Evolutionary conservation across 23 red algal species (phyloP).

Genomic region (Gracilaria vermiculophylla): DNA sequence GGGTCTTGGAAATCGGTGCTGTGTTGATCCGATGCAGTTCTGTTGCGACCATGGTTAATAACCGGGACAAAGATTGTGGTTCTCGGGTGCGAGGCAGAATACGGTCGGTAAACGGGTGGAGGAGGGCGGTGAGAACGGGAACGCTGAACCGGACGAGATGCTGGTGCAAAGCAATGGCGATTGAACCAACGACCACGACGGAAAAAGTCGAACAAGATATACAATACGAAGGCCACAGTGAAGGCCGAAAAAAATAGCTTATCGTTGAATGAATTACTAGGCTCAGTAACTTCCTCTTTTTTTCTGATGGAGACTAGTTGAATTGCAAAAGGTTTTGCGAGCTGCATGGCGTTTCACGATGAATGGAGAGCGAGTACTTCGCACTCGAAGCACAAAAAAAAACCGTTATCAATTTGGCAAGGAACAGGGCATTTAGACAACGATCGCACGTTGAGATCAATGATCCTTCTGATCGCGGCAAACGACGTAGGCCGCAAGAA

Average conservation of each 20-base stretch:
- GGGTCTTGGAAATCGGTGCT: not conserved
- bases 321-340: not conserved
- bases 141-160: not conserved
- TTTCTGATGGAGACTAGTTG: not conserved
- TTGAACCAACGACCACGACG: not conserved
- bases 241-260: not conserved
- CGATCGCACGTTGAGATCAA: too few species aligned
- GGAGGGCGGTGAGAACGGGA: not conserved
- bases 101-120: not conserved
- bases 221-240: not conserved
- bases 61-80: conserved; percentile 6
- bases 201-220: not conserved
- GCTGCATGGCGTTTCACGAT: not conserved
- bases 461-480: too few species aligned
- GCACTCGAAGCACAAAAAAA: not conserved
- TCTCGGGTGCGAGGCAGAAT: not conserved
- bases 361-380: not conserved
- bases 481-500: too few species aligned
- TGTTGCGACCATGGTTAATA: not conserved
- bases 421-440: too few species aligned
- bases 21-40: not conserved
- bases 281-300: not conserved
- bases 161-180: not conserved
- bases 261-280: not conserved
- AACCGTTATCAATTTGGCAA: not conserved